Evolutionary conservation across 164 flowering plant species (phyloP).

Genomic region (Tetracentron sinense): DNA sequence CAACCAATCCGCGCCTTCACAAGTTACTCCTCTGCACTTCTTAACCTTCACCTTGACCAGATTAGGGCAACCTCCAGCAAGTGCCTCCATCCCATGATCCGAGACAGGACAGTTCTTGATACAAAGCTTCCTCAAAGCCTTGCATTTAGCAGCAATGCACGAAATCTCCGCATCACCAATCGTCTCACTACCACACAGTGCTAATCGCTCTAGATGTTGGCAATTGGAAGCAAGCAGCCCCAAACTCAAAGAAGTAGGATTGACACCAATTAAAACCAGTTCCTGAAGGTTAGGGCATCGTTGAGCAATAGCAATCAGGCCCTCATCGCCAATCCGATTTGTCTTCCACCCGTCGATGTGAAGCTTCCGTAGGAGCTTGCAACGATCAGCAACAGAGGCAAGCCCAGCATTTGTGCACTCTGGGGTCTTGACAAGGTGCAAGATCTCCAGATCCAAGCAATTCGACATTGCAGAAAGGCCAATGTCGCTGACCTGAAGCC

Average conservation of each 20-base stretch:
- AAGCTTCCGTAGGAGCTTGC: constrained; percentile 76
- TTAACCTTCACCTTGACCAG: constrained; percentile 87
- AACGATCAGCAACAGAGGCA: constrained; percentile 48
- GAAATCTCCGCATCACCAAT: constrained; percentile 75
- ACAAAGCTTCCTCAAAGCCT: constrained; percentile 75
- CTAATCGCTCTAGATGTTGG: constrained; percentile 59
- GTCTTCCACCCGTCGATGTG: constrained; percentile 95
- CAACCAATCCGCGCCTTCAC: constrained; percentile 60
- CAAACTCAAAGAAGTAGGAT: constrained; percentile 35
- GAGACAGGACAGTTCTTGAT: constrained; percentile 85
- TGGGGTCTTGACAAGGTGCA: constrained; percentile 77
- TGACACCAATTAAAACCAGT: constrained; percentile 44
- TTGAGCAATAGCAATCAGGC: constrained; percentile 48
- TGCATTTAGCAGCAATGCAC: constrained; percentile 70
- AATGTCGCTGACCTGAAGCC: constrained; percentile 80
- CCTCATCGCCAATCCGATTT: constrained; percentile 84
- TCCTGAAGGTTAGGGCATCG: constrained; percentile 43
- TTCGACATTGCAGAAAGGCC: constrained; percentile 67
- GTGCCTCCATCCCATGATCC: constrained; percentile 64
- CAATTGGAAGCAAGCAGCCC: constrained; percentile 34
- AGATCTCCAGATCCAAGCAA: constrained; percentile 54
- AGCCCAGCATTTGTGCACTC: constrained; percentile 79
- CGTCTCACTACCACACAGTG: constrained; percentile 76
- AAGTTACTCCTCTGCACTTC: constrained; percentile 76
- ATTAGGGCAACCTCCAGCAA: constrained; percentile 85